Evolutionary conservation across 2,329 filamentous ascomycete genomes (phyloP).

Genomic region (Beauveria medogensis): DNA sequence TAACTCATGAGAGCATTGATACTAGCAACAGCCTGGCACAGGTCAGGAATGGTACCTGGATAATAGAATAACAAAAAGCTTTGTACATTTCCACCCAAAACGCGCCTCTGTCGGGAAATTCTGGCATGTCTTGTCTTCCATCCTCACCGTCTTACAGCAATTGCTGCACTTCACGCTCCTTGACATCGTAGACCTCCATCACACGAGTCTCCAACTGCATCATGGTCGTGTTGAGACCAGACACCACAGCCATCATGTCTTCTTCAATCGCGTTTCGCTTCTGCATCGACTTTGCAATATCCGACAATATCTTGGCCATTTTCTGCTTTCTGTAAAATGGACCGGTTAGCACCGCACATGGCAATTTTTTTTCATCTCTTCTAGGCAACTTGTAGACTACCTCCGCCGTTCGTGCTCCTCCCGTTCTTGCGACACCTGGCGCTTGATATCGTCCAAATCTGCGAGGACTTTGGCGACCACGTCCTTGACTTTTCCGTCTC

Average conservation of each 20-base stretch:
- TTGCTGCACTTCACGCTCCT: constrained; percentile 19
- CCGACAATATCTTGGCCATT: not conserved
- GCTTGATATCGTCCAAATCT: constrained; percentile 20
- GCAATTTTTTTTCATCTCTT: no score
- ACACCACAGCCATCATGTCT: not conserved
- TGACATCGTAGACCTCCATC: constrained; percentile 20
- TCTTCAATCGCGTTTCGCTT: not conserved
- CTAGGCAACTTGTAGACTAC: constrained; percentile 12
- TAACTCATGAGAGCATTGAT: not conserved
- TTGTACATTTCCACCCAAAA: not conserved
- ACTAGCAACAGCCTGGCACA: not conserved
- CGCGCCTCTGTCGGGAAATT: not conserved
- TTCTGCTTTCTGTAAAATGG: not conserved
- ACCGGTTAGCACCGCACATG: not conserved
- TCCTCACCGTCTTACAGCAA: not conserved
- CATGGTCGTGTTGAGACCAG: constrained; percentile 14
- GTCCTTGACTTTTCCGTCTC: constrained; percentile 19
- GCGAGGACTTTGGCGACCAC: constrained; percentile 18
- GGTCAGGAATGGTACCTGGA: not conserved
- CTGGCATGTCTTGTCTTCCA: not conserved
- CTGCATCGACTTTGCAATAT: constrained; percentile 1
- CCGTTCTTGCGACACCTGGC: constrained; percentile 16
- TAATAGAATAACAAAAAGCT: not conserved
- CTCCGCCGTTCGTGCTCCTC: constrained; percentile 18
- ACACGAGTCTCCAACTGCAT: constrained; percentile 23